Percentiles rank a stretch among this genome's conserved stretches.
Evolutionary conservation across 2,329 filamentous ascomycete species (phyloP).

Genomic region (Ascochyta pisi): DNA sequence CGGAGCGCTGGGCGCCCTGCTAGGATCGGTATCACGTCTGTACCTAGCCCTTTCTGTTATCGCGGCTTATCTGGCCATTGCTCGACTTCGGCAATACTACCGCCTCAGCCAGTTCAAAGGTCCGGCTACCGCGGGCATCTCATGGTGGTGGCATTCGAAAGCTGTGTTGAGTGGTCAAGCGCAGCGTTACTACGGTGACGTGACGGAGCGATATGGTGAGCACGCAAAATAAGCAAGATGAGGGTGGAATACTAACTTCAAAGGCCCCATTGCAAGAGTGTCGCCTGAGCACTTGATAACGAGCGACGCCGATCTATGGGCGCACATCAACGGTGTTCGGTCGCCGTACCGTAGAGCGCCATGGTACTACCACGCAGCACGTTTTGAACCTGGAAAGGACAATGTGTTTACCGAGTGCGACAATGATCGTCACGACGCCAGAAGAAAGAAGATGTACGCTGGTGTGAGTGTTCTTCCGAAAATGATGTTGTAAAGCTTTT

Average conservation of each 20-base stretch:
- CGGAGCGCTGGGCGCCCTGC: constrained; percentile 6
- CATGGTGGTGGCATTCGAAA: constrained; percentile 42
- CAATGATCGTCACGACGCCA: constrained; percentile 54
- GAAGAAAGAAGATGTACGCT: constrained; percentile 57
- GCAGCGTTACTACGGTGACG: constrained; percentile 37
- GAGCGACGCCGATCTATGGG: constrained; percentile 56
- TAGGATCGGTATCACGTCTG: constrained; percentile 19
- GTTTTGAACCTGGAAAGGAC: constrained; percentile 61
- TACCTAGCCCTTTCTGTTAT: constrained; percentile 21
- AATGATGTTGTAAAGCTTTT: not conserved
- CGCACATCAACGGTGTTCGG: constrained; percentile 52
- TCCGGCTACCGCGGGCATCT: constrained; percentile 38
- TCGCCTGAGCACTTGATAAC: constrained; percentile 59
- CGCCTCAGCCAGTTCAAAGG: constrained; percentile 43
- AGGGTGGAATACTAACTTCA: not conserved
- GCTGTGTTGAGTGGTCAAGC: constrained; percentile 37
- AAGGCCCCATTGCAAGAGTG: constrained; percentile 54
- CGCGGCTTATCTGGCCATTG: constrained; percentile 24
- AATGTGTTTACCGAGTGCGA: constrained; percentile 62
- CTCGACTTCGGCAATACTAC: constrained; percentile 34
- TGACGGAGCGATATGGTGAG: constrained; percentile 43
- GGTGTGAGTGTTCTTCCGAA: constrained; percentile 47
- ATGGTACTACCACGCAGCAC: constrained; percentile 52
- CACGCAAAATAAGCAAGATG: not conserved
- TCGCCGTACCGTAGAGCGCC: constrained; percentile 51